Evolutionary conservation across 2,329 filamentous ascomycete species (phyloP), one percentile per base, ranked within the genome.

Genomic region (Bimuria novae-zelandiae): DNA sequence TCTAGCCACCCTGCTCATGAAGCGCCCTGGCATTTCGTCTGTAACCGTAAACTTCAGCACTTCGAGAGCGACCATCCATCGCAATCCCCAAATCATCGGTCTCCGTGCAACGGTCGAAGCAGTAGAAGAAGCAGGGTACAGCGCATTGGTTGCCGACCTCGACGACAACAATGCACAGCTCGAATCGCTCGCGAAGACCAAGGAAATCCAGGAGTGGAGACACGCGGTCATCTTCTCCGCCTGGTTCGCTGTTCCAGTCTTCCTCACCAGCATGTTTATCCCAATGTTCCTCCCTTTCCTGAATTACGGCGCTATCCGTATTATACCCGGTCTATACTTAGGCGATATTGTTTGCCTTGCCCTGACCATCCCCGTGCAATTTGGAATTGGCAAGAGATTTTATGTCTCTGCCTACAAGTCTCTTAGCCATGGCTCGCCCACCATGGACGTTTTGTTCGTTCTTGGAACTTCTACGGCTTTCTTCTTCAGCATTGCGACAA

Each of bases 151-250:
- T 10, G 88, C 92, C 0, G 93, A 97, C 60, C 89, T 87, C 48
- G 91, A 97, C 65, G 94, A 99, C 76, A 97, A 96, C 72, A 96
- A 96, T 68, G 93, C 94, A 1, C 94, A 99, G 70, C 83, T 99
- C 2, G 92, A 97, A 73, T 97, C 94, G 1, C 82, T 99, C 2
- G 89, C 94, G 7, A 99, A 99, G 77, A 97, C 94, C 0, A 90
- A 90, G 63, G 94, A 99, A 74, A 96, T 99, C 57, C 89, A 89
- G 59, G 92, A 96, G 74, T 99, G 94, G 94, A 86, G 84, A 56
- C 84, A 80, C 25, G 90, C 92, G 0, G 96, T 97, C 75, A 81
- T 82, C 56, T 81, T 88, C 7, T 96, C 92, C 0, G 67, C 90
- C 3, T 80, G 82, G 3, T 97, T 97, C 69, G 92, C 92, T 3